A percentile compares a stretch with the other conserved stretches of the same genome.
These are phyloP conservation scores for Yarrowia deformans DNA, from an alignment of 805 yeast species.

Conservation along the genomic window DNA sequence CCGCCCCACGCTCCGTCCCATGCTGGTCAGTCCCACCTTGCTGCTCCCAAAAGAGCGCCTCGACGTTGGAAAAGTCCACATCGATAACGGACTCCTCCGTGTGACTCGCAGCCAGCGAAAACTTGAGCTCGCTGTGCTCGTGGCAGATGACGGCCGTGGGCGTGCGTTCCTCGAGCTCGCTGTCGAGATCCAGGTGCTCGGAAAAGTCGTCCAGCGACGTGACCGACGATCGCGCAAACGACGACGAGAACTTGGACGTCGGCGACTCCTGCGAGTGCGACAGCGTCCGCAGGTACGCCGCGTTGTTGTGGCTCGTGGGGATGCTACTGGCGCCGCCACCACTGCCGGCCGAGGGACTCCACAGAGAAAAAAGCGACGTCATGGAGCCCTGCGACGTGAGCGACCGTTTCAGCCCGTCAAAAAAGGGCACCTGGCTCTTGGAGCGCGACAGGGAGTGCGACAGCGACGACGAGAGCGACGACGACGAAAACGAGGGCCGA, in stretches of 20 bases:
- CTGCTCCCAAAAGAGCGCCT: constrained; percentile 32
- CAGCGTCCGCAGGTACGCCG: constrained; percentile 18
- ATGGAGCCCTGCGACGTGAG: constrained; percentile 30
- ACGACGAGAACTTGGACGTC: constrained; percentile 27
- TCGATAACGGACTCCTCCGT: constrained; percentile 14
- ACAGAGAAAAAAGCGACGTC: constrained; percentile 32
- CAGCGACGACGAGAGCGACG: constrained; percentile 43
- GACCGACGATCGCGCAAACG: constrained; percentile 33
- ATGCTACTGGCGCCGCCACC: constrained; percentile 6
- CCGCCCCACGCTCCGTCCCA: no score
- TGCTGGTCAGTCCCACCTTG: no score
- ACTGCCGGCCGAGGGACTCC: constrained; percentile 13
- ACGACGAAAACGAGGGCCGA: constrained; percentile 43
- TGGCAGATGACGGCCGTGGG: constrained; percentile 29
- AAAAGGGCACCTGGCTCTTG: constrained; percentile 29
- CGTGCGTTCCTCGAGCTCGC: constrained; percentile 25
- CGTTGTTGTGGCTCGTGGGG: constrained; percentile 1
- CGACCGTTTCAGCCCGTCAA: constrained; percentile 33
- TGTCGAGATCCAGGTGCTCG: constrained; percentile 31
- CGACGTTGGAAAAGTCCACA: constrained; percentile 22
- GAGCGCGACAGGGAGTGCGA: constrained; percentile 32
- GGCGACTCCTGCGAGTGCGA: constrained; percentile 37
- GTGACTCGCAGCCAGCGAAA: neutral
- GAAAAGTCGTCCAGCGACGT: constrained; percentile 33
- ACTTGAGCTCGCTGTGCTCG: constrained; percentile 9